These are phyloP conservation scores for Plasmodium malariae DNA, from an alignment of 169 alveolate genomes.

Conservation along the genomic window DNA sequence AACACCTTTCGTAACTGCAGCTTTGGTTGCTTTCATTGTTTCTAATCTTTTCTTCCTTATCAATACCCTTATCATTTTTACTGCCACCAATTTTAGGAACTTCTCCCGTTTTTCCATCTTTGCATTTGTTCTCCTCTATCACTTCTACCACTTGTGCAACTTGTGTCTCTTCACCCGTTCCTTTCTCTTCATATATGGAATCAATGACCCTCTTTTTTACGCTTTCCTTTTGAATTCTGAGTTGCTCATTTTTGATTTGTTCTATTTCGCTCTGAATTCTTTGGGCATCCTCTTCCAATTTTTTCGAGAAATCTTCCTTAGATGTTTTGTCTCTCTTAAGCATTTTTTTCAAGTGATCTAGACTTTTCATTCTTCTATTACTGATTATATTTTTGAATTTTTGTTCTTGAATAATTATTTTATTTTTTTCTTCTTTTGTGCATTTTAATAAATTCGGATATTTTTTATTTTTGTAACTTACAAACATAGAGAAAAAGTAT, in stretches of 20 bases:
- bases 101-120: background rate
- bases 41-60: background rate
- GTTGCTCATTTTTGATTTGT: constrained; percentile 26
- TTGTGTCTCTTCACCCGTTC: background rate
- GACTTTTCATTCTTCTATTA: constrained; percentile 52
- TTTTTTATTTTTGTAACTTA: constrained; percentile 30
- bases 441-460: constrained; percentile 65
- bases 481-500: constrained; percentile 36
- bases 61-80: background rate
- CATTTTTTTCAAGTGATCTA: constrained; percentile 34
- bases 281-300: constrained; percentile 59
- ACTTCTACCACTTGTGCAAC: too few species aligned
- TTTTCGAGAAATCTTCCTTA: constrained; percentile 21
- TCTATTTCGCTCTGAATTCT: constrained; percentile 39
- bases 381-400: constrained; percentile 49
- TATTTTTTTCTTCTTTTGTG: constrained; percentile 62
- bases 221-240: constrained; percentile 26
- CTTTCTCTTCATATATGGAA: constrained; percentile 17
- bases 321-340: constrained; percentile 11
- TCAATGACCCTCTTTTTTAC: constrained; percentile 38
- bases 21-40: background rate
- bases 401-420: constrained; percentile 28
- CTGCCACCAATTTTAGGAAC: background rate
- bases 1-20: background rate
- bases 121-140: background rate